These are phyloP conservation scores for Aspergillus sp. DNA, from an alignment of 2,329 filamentous ascomycete species.

Conservation along the genomic window DNA sequence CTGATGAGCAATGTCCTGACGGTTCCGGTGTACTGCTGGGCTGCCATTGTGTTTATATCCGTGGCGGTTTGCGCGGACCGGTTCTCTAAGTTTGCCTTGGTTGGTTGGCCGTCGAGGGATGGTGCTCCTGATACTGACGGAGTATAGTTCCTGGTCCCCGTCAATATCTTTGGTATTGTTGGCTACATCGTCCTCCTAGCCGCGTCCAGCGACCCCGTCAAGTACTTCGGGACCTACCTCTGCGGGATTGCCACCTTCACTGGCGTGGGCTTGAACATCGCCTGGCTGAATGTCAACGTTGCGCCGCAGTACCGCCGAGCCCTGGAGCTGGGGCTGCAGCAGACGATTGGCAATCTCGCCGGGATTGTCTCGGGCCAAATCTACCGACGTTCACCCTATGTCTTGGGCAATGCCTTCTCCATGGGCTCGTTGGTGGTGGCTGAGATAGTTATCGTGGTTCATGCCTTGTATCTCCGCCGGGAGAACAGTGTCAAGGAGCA, in stretches of 20 bases:
- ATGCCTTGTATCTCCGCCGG: slow-evolving; percentile 36
- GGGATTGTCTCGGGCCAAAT: slow-evolving; percentile 42
- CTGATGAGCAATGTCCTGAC: slow-evolving; percentile 46
- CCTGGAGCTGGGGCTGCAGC: slow-evolving; percentile 38
- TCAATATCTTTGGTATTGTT: slow-evolving; percentile 38
- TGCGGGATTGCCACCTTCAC: slow-evolving; percentile 41
- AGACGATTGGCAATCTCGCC: slow-evolving; percentile 41
- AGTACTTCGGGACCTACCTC: slow-evolving; percentile 44
- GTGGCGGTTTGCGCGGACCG: slow-evolving; percentile 42
- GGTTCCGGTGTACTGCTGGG: slow-evolving; percentile 48
- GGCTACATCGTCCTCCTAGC: slow-evolving; percentile 43
- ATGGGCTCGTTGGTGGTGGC: slow-evolving; percentile 26
- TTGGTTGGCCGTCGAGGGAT: slow-evolving; percentile 5
- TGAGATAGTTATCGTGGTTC: slow-evolving; percentile 29
- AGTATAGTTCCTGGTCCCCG: slow-evolving; percentile 24
- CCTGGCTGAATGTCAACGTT: slow-evolving; percentile 42
- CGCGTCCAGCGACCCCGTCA: slow-evolving; percentile 41
- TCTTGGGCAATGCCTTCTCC: slow-evolving; percentile 29
- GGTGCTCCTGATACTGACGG: slow-evolving; percentile 4
- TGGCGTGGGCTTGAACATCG: slow-evolving; percentile 38
- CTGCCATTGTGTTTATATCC: slow-evolving; percentile 37
- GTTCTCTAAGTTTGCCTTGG: slow-evolving; percentile 20
- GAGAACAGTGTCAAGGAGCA: slow-evolving; percentile 34
- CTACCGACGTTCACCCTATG: slow-evolving; percentile 29
- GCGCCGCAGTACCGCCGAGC: slow-evolving; percentile 42